phyloP scores from a whole-genome alignment of 2,329 filamentous ascomycete genomes.

The Xylaria sp. region DNA sequence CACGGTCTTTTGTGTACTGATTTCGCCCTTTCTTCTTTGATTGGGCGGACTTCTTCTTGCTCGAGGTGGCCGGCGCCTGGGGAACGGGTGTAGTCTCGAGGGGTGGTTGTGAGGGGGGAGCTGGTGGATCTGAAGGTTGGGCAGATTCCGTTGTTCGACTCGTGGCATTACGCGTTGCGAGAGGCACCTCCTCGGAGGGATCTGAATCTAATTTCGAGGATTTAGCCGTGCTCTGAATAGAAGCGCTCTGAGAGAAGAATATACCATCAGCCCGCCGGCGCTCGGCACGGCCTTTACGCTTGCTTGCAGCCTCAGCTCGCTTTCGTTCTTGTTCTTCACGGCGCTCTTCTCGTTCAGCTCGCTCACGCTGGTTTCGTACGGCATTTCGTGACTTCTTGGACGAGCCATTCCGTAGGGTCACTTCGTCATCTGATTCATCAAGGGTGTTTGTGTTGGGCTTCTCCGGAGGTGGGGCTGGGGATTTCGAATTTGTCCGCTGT shows the following conservation, averaged over 20 bases:
- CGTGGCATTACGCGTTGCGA: conserved; percentile 39
- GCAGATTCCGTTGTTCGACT: conserved; percentile 33
- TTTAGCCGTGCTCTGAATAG: conserved; percentile 30
- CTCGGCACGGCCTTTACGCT: conserved; percentile 77
- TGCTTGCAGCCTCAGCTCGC: conserved; percentile 67
- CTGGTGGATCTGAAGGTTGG: conserved; percentile 39
- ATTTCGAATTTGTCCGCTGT: conserved; percentile 75
- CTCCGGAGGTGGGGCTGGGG: conserved; percentile 55
- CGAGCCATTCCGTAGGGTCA: conserved; percentile 52
- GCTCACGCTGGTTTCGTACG: conserved; percentile 56
- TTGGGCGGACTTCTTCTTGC: conserved; percentile 57
- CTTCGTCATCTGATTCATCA: conserved; percentile 68
- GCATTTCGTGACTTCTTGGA: conserved; percentile 57
- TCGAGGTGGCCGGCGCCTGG: conserved; percentile 39
- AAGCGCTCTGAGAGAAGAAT: neutral
- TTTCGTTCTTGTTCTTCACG: conserved; percentile 71
- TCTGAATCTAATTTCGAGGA: conserved; percentile 56
- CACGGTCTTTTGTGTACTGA: conserved; percentile 75
- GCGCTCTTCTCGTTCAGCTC: conserved; percentile 64
- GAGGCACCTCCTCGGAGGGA: conserved; percentile 60
- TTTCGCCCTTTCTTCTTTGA: conserved; percentile 65
- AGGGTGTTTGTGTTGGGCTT: conserved; percentile 42
- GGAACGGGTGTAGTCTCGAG: conserved; percentile 44
- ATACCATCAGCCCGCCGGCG: conserved; percentile 75
- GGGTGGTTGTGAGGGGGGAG: conserved; percentile 39